Base-by-base conservation (phyloP, 2,329 filamentous ascomycete genomes). In the Fusarium acutatum region DNA sequence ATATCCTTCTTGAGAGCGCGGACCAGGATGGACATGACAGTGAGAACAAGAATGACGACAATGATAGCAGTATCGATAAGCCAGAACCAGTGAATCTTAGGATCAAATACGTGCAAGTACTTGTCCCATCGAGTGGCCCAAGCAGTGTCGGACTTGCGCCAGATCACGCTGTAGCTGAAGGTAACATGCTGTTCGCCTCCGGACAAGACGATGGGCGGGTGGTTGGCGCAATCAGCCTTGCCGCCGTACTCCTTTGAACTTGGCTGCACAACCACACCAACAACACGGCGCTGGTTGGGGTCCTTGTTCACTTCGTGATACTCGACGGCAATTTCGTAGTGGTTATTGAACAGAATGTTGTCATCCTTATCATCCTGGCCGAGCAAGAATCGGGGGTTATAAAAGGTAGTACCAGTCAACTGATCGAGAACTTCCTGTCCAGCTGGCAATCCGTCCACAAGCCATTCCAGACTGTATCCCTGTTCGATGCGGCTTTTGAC, bases 61-160 rank as follows among this genome's bases (percentile, higher is more conserved):
- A 99, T 97, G 49, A 98, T 91, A 56, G 96, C 94, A 40, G 95
- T 98, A 83, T 97, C 97, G 84, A 98, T 93, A 56, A 99, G 90
- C 67, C 95, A 98, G 86, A 98, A 97, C 96, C 96, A 99, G 83
- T 99, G 96, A 77, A 99, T 98, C 86, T 96, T 97, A 59, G 96
- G 95, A 82, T 98, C 95, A 80, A 95, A 97, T 35, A 99, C 96
- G 79, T 98, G 96, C 40, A 99, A 88, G 81, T 98, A 98, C 84
- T 97, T 98, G 87, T 99, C 96, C 96, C 96, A 99, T 73, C 96
- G 90, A 18, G 96, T 99, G 34, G 96, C 96, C 92, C 97, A 99
- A 3, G 93, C 94, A 3, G 95, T 98, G 2, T 88, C 80, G 2
- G 95, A 98, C 75, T 91, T 90, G 64, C 88, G 89, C 96, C 96